A percentile compares a stretch with the other conserved stretches of the same genome.
Conservation (phyloP, 345 rosid genomes). For the Euphorbia pulcherrima region DNA sequence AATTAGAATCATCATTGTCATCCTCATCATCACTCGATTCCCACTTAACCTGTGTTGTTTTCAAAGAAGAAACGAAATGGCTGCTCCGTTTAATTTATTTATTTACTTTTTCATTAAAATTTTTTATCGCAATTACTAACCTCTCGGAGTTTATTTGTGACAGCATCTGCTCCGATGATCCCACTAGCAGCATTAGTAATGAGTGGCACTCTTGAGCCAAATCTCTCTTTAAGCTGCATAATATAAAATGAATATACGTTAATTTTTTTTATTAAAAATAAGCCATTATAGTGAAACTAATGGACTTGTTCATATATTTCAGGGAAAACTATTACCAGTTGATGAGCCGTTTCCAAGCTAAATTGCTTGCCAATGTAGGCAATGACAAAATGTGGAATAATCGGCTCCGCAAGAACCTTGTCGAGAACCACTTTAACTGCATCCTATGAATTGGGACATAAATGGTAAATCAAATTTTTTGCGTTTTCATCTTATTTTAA, state of each 20-base stretch:
- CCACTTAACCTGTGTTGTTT: constrained; percentile 23
- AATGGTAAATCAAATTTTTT: neutral
- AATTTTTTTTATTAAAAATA: too few relatives aligned
- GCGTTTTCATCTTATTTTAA: neutral
- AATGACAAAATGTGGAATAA: constrained; percentile 56
- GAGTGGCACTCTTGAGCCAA: constrained; percentile 23
- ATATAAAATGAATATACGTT: neutral
- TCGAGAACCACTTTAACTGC: constrained; percentile 58
- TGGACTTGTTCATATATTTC: neutral
- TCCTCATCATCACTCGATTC: constrained; percentile 3
- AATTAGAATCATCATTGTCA: neutral
- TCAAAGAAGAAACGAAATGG: neutral
- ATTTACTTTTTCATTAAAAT: too few relatives aligned
- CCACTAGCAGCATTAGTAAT: constrained; percentile 27
- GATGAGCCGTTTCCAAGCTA: constrained; percentile 31
- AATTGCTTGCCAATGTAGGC: constrained; percentile 34
- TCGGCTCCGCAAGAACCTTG: constrained; percentile 56
- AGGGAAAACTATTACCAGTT: constrained; percentile 17
- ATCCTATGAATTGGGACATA: constrained; percentile 29
- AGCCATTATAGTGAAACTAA: neutral
- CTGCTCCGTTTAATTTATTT: neutral
- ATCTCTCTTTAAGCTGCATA: constrained; percentile 17
- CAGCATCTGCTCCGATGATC: constrained; percentile 30
- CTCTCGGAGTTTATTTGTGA: constrained; percentile 21
- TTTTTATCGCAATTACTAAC: constrained; percentile 3